Evolutionary conservation across 2,329 filamentous ascomycete genomes (phyloP).

Genomic region (Drechslerella stenobrocha): DNA sequence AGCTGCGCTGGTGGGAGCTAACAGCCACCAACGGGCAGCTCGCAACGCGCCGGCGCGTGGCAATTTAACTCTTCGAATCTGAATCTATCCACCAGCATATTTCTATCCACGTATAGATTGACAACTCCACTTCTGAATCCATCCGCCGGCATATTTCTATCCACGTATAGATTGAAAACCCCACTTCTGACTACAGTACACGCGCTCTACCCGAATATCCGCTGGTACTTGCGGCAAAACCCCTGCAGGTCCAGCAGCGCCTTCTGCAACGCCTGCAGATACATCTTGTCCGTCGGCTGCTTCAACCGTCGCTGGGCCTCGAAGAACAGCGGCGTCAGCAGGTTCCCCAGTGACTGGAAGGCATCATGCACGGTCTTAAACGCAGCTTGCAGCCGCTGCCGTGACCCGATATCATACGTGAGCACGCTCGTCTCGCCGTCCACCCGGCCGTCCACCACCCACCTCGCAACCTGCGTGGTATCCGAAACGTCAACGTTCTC

Average conservation of each 20-base stretch:
- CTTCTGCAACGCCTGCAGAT: conserved; percentile 10
- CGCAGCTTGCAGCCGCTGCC: conserved; percentile 1
- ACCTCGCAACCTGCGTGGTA: conserved; percentile 18
- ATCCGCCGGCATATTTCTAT: no score
- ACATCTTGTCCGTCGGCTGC: neutral
- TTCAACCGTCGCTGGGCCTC: neutral
- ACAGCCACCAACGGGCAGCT: no score
- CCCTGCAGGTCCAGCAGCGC: conserved; percentile 21
- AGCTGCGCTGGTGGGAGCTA: no score
- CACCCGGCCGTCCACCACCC: conserved; percentile 9
- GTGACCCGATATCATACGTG: conserved; percentile 13
- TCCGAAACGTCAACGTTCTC: conserved; percentile 12
- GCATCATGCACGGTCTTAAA: conserved; percentile 18
- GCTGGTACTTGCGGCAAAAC: conserved; percentile 9
- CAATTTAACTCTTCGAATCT: no score
- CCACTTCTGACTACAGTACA: no score
- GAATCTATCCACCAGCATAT: no score
- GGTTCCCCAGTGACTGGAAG: conserved; percentile 12
- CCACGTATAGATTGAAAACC: no score
- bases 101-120: no score
- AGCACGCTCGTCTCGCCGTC: neutral
- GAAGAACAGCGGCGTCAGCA: conserved; percentile 12
- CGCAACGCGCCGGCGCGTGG: no score
- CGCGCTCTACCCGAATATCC: conserved; percentile 9
- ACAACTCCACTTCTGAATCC: no score